phyloP scores from a whole-genome alignment of 2,329 filamentous ascomycete genomes.

The Thielaviopsis cerberus region DNA sequence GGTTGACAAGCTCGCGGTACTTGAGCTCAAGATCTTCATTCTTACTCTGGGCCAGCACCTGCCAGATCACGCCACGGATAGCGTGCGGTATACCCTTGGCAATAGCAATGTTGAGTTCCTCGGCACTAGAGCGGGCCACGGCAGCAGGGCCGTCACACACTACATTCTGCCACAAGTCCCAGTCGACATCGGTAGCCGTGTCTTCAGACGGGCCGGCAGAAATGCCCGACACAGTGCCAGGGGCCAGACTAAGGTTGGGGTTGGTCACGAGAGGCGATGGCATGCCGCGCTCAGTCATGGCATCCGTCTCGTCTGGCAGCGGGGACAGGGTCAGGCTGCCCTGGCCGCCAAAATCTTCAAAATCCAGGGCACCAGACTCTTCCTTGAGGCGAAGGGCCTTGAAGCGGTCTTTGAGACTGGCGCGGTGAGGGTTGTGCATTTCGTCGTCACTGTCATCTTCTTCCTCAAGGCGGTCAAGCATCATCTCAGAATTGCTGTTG shows the following conservation, averaged over 20 bases:
- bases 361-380: slow-evolving; percentile 39
- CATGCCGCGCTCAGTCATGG: slow-evolving; percentile 14
- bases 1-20: slow-evolving; percentile 64
- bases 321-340: slow-evolving; percentile 15
- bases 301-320: slow-evolving; percentile 13
- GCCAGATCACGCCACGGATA: slow-evolving; percentile 96
- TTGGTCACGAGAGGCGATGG: slow-evolving; percentile 35
- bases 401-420: slow-evolving; percentile 60
- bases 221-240: slow-evolving; percentile 70
- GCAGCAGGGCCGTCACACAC: slow-evolving; percentile 87
- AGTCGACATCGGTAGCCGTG: slow-evolving; percentile 67
- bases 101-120: slow-evolving; percentile 79
- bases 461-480: slow-evolving; percentile 59
- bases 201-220: slow-evolving; percentile 55
- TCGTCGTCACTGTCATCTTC: slow-evolving; percentile 29
- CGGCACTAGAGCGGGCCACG: slow-evolving; percentile 68
- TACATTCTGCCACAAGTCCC: slow-evolving; percentile 93
- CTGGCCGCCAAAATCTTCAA: slow-evolving; percentile 36
- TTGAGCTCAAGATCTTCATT: slow-evolving; percentile 72
- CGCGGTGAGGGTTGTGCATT: slow-evolving; percentile 23
- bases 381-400: slow-evolving; percentile 59
- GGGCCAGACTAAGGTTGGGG: slow-evolving; percentile 54
- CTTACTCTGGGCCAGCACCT: slow-evolving; percentile 88
- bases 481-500: slow-evolving; percentile 64
- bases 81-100: slow-evolving; percentile 84